Evolutionary conservation across 148 eudicot species (phyloP).

Genomic region (Rhododendron williamsianum): DNA sequence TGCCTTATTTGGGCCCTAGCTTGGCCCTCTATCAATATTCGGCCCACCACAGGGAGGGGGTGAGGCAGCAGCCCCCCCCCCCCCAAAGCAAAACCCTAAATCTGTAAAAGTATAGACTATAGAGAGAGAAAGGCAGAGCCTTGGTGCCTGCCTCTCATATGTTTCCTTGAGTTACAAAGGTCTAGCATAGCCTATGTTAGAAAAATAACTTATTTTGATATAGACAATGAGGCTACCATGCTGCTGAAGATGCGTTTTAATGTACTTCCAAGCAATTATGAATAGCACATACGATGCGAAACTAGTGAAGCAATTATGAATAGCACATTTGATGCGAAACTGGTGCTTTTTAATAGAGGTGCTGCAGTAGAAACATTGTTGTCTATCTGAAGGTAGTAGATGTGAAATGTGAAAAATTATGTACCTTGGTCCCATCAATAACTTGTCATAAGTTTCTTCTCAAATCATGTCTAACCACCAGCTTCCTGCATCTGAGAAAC

Average conservation of each 20-base stretch:
- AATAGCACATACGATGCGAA: neutral
- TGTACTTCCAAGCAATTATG: neutral
- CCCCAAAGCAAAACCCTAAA: no score
- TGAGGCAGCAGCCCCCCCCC: no score
- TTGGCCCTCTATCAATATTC: no score
- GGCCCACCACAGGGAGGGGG: no score
- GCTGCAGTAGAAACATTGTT: neutral
- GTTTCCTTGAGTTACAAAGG: neutral
- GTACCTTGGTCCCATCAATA: neutral
- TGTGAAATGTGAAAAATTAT: neutral
- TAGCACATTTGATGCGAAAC: neutral
- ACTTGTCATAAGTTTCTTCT: neutral
- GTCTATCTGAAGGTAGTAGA: neutral
- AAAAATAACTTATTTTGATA: neutral
- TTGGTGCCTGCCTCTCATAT: neutral
- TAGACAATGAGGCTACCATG: neutral
- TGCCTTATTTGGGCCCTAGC: no score
- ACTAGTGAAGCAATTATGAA: neutral
- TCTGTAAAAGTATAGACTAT: no score
- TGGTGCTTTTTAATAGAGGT: neutral
- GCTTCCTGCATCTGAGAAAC: constrained; percentile 3
- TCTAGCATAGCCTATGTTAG: neutral
- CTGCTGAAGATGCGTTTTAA: neutral
- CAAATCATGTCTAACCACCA: neutral
- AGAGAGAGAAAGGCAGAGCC: no score